phyloP scores from a whole-genome alignment of 2,329 filamentous ascomycete genomes.

The Ascochyta koolunga region DNA sequence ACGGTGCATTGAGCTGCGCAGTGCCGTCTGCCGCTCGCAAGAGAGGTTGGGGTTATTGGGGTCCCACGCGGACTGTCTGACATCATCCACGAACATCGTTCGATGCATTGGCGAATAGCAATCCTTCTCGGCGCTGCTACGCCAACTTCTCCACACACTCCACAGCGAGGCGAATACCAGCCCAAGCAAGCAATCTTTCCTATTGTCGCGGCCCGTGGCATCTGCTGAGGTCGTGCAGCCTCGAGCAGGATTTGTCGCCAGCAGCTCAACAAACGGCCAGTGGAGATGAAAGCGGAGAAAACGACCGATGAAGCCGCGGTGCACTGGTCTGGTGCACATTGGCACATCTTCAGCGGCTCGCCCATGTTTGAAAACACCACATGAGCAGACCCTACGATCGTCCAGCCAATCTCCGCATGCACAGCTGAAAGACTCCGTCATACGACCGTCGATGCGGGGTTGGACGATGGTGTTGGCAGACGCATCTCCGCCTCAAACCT shows the following conservation, averaged over 20 bases:
- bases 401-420: constrained; percentile 8
- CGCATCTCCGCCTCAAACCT: constrained; percentile 7
- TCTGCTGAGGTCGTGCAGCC: constrained; percentile 18
- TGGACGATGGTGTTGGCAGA: constrained; percentile 13
- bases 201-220: constrained; percentile 11
- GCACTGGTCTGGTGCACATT: neutral
- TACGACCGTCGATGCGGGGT: constrained; percentile 23
- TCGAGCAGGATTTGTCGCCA: constrained; percentile 27
- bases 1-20: constrained; percentile 16
- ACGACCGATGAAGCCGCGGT: constrained; percentile 17
- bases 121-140: neutral
- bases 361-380: constrained; percentile 4
- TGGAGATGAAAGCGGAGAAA: constrained; percentile 33
- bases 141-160: constrained; percentile 13
- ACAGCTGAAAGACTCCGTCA: constrained; percentile 20
- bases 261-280: constrained; percentile 34
- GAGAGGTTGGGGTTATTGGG: constrained; percentile 12
- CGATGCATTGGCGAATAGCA: constrained; percentile 12
- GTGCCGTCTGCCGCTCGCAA: constrained; percentile 5
- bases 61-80: constrained; percentile 6
- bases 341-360: constrained; percentile 10
- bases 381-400: constrained; percentile 2
- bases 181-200: constrained; percentile 21
- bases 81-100: constrained; percentile 12
- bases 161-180: constrained; percentile 7